Base-by-base conservation (phyloP, 1,284 basidiomycete genomes). In the Cystobasidiaceae sp. region DNA sequence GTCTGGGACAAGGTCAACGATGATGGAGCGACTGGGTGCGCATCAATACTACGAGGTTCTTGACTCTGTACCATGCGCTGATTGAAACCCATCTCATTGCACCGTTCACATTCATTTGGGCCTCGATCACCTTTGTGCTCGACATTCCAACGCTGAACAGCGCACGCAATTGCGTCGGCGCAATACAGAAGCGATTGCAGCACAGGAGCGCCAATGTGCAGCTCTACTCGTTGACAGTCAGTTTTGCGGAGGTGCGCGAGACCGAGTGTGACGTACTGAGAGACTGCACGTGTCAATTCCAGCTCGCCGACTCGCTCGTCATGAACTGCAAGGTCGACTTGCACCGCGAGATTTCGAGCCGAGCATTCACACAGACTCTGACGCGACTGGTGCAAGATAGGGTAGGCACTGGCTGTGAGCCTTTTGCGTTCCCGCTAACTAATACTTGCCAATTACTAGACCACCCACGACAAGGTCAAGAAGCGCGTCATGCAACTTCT, bases 141-240 rank as follows among this genome's bases (percentile, higher is more conserved):
- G 19, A 57, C 44, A 8, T 56, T n/a, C n/a, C n/a, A n/a, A n/a
- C n/a, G n/a, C n/a, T n/a, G n/a, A n/a, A 23, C 77, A 96, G 93
- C 19, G 90, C 94, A 7, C 86, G 88, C 59, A 86, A 89, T 73
- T 91, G 91, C 67, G 83, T 96, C 67, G 86, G 85, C 5, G 84
- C 93, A 0, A 78, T 97, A 51, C 83, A 93, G 74, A 97, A 94
- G 78, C 88, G 94, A 4, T 82, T 99, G 0, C 82, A 88, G 15
- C 93, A 99, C 78, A 86, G 94, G 37, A 96, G 89, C 76, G 89
- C 94, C 15, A 98, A 96, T 73, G 96, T 98, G 0, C 96, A 98
- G 78, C 83, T 97, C 0, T 97, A 94, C 74, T 85, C 93, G 8
- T 84, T 98, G n/a, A 82, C 81, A 67, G 78, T 80, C 58, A 69